These are phyloP conservation scores for Schoenoplectus triqueter DNA, from an alignment of 202 grass and related monocot genomes.

Conservation along the genomic window DNA sequence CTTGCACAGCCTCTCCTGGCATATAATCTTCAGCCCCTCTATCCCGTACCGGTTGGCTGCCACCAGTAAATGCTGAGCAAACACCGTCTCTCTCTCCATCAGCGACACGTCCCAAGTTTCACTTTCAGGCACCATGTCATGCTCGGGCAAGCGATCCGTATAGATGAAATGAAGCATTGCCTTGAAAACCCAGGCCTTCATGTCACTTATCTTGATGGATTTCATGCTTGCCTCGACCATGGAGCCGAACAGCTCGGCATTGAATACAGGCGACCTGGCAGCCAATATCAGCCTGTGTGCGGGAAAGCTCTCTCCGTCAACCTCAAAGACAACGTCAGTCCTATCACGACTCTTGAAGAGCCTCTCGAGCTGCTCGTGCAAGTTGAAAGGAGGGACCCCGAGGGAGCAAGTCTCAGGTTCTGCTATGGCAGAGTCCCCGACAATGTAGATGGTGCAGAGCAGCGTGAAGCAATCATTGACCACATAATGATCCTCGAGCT, in stretches of 20 bases:
- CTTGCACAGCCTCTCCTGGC: conserved; percentile 25
- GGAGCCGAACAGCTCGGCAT: not conserved
- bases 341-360: conserved; percentile 12
- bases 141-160: not conserved
- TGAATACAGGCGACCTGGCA: conserved; percentile 45
- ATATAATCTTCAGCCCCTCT: conserved; percentile 43
- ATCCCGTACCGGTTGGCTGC: conserved; percentile 42
- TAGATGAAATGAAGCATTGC: conserved; percentile 48
- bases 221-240: conserved; percentile 41
- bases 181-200: conserved; percentile 11
- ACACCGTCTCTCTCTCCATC: not conserved
- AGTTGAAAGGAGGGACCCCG: conserved; percentile 31
- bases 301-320: conserved; percentile 31
- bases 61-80: conserved; percentile 29
- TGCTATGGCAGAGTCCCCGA: not conserved
- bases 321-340: conserved; percentile 30
- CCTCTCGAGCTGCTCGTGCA: conserved; percentile 13
- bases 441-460: conserved; percentile 34
- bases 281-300: conserved; percentile 42
- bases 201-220: conserved; percentile 30
- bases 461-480: conserved; percentile 35
- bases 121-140: not conserved
- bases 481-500: conserved; percentile 45
- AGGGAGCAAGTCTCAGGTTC: not conserved
- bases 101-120: not conserved